Base-by-base conservation (phyloP, 1,284 basidiomycete species). In the Ganoderma lucidum region DNA sequence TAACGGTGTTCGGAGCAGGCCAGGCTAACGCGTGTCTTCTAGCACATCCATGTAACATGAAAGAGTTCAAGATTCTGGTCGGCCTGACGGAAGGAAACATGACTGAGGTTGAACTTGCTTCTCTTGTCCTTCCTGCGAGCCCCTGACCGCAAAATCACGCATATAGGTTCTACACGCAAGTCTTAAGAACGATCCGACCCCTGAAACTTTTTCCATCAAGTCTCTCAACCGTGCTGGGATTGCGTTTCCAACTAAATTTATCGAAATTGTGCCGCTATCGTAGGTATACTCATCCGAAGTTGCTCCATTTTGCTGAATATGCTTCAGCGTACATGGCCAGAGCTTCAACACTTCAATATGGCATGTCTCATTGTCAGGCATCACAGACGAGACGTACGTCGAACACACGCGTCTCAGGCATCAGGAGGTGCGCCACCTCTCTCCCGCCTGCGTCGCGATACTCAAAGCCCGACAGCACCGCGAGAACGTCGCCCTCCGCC, bases 11-110 rank as follows among this genome's bases (percentile, higher is more conserved):
- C 23, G 51, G 69, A 41, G 64, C 62, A 61, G 9, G 64, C 56
- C 30, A 63, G 39, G 59, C 62, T 60, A 42, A 66, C 28, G 55
- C 14, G 28, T 42, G 62, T 15, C 17, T 14, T 23, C 2, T 65
- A 93, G 90, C 83, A 23, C 93, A 94, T 78, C 92, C 92, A 51
- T 95, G 93, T 77, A 94, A 93, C 75, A 90, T 93, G 88, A 93
- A 93, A 76, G 91, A 93, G 64, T 91, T 94, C 82, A 91, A 90
- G 77, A 76, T 94, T 6, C 88, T 87, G 71, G 85, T 90, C 41
- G 93, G 93, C 3, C 79, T 86, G 61, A 84, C 85, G n/a, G 84
- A 87, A 70, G 88, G 90, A 69, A 85, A 86, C 74, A 86, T 94
- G 86, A 86, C 82, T 1, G 87, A 92, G 68, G 78, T 71, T 53